These are phyloP conservation scores for Eimeria acervulina DNA, from an alignment of 169 alveolate species.

Conservation along the genomic window DNA sequence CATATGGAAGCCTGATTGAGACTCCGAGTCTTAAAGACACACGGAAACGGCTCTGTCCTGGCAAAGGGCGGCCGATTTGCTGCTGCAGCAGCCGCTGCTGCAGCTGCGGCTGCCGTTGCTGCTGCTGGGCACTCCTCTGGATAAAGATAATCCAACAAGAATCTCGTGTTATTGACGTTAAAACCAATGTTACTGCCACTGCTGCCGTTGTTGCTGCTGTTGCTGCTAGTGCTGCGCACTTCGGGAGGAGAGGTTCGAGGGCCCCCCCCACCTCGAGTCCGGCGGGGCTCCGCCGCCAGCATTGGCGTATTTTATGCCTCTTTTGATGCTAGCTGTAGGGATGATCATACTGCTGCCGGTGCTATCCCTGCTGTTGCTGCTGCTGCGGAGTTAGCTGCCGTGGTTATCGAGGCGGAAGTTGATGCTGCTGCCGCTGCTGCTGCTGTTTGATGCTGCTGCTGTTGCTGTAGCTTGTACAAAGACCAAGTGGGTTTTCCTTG, in stretches of 20 bases:
- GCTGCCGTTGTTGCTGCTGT: conserved; percentile 31
- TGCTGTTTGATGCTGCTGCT: background rate
- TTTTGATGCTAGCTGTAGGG: background rate
- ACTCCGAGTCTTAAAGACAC: background rate
- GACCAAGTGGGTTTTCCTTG: background rate
- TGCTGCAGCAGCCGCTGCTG: conserved; percentile 4
- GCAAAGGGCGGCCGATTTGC: background rate
- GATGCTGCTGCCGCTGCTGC: background rate
- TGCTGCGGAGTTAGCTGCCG: conserved; percentile 3
- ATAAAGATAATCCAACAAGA: conserved; percentile 2
- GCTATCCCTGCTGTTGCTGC: conserved; percentile 12
- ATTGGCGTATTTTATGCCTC: conserved; percentile 13
- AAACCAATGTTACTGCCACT: background rate
- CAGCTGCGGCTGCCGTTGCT: conserved; percentile 45
- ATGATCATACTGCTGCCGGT: conserved; percentile 5
- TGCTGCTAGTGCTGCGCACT: conserved; percentile 5
- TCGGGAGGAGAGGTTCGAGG: background rate
- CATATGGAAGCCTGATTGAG: conserved; percentile 44
- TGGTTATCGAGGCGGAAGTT: background rate
- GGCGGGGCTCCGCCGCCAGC: conserved; percentile 9
- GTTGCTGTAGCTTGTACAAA: background rate
- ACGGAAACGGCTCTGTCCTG: background rate
- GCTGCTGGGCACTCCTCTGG: conserved; percentile 57
- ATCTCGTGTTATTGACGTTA: background rate
- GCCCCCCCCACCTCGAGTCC: conserved; percentile 23